These are phyloP conservation scores for Firmiana major DNA, from an alignment of 345 rosid genomes.

Conservation along the genomic window DNA sequence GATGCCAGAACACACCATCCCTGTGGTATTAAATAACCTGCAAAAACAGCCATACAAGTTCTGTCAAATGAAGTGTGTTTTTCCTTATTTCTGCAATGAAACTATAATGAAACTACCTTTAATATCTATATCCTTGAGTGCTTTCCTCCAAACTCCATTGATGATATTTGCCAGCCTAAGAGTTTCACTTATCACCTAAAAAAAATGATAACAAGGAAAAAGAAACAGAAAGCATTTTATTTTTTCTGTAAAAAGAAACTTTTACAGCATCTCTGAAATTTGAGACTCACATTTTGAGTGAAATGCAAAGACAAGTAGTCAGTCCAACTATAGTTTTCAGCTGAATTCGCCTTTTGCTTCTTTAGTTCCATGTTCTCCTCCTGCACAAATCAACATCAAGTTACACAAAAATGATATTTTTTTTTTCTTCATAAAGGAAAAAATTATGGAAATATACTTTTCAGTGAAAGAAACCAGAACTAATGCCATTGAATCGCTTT, in stretches of 20 bases:
- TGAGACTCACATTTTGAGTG: slow-evolving; percentile 77
- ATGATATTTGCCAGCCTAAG: slow-evolving; percentile 85
- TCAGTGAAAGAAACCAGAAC: background rate
- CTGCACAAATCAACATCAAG: slow-evolving; percentile 29
- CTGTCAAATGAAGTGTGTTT: background rate
- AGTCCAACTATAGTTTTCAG: slow-evolving; percentile 58
- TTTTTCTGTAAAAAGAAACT: background rate
- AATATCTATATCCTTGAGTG: slow-evolving; percentile 75
- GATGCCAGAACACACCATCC: slow-evolving; percentile 96
- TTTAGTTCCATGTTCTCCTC: slow-evolving; percentile 86
- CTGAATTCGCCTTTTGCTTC: slow-evolving; percentile 47
- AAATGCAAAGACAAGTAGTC: slow-evolving; percentile 83
- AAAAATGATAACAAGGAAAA: background rate
- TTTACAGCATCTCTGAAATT: background rate
- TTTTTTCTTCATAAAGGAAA: too few relatives aligned
- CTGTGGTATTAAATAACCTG: slow-evolving; percentile 82
- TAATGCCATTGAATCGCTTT: background rate
- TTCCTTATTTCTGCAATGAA: background rate
- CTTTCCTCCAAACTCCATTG: slow-evolving; percentile 92
- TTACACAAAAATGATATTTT: too few relatives aligned
- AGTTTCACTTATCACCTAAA: slow-evolving; percentile 88
- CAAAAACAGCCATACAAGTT: slow-evolving; percentile 10
- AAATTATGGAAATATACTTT: too few relatives aligned
- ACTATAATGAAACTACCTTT: slow-evolving; percentile 47
- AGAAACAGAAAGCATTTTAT: background rate